phyloP scores from a whole-genome alignment of 768 basidiomycete species.

The Phaeotremella fagi region DNA sequence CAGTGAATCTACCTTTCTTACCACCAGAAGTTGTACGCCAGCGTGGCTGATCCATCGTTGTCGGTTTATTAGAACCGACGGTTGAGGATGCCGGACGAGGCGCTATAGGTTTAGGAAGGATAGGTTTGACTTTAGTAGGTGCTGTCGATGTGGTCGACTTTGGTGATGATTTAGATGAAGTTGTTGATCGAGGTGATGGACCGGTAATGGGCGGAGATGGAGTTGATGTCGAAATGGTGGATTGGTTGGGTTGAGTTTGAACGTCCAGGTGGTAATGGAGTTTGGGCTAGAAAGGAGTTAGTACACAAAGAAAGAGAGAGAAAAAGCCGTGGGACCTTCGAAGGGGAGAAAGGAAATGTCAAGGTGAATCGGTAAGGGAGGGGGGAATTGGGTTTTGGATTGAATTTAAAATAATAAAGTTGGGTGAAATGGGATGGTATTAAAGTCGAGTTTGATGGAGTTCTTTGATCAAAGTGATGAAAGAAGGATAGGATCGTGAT shows the following conservation, averaged over 20 bases:
- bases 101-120: conserved; percentile 37
- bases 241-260: background rate
- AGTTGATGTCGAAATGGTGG: conserved; percentile 25
- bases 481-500: too few relatives aligned
- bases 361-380: too few relatives aligned
- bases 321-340: too few relatives aligned
- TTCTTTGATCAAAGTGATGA: too few relatives aligned
- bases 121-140: conserved; percentile 28
- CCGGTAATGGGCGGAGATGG: conserved; percentile 33
- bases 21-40: conserved; percentile 31
- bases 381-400: too few relatives aligned
- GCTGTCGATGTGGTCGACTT: conserved; percentile 21
- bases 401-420: too few relatives aligned
- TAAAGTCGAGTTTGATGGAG: too few relatives aligned
- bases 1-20: conserved; percentile 46
- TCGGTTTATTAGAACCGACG: conserved; percentile 3
- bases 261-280: too few relatives aligned
- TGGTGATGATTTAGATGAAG: conserved; percentile 42
- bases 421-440: too few relatives aligned
- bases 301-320: too few relatives aligned
- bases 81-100: conserved; percentile 10
- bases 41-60: conserved; percentile 38
- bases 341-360: too few relatives aligned
- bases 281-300: too few relatives aligned
- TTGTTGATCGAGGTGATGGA: conserved; percentile 38